Percentiles rank a stretch among this genome's conserved stretches.
Conservation (phyloP, 495 filamentous ascomycete species). For the Pseudoneurospora amorphoporcata region DNA sequence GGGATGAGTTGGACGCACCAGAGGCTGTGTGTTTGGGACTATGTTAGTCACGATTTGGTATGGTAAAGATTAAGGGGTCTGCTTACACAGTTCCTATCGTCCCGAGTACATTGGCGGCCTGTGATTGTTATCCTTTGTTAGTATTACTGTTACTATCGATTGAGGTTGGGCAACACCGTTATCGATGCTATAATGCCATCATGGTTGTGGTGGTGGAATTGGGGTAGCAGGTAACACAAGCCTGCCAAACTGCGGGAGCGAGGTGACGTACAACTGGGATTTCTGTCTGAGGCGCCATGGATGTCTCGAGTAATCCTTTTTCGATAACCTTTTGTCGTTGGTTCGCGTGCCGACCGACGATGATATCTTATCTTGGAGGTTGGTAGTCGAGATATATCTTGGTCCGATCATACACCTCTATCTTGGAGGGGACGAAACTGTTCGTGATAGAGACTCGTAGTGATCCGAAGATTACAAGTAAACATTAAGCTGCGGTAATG, state of each 20-base stretch:
- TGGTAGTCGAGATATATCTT: not conserved
- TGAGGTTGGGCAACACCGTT: not conserved
- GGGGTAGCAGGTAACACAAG: constrained; percentile 1
- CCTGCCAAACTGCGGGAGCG: not conserved
- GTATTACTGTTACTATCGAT: not conserved
- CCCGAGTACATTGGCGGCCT: constrained; percentile 41
- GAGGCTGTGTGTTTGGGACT: constrained; percentile 9
- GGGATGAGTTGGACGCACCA: constrained; percentile 44
- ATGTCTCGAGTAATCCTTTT: not conserved
- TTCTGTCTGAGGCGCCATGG: constrained; percentile 34
- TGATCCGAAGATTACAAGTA: not conserved
- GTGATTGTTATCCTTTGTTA: not conserved
- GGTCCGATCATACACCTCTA: not conserved
- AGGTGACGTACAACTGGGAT: constrained; percentile 28
- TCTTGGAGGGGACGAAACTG: not conserved
- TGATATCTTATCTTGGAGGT: not conserved
- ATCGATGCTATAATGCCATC: not conserved
- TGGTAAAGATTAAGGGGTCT: not conserved
- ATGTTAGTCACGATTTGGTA: not conserved
- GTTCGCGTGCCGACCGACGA: not conserved
- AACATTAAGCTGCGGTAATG: not conserved
- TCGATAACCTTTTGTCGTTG: not conserved
- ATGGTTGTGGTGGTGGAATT: not conserved
- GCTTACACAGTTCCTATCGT: not conserved
- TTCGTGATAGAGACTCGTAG: not conserved